phyloP scores from a whole-genome alignment of 805 yeast species.

The Wickerhamiella lipophila region DNA sequence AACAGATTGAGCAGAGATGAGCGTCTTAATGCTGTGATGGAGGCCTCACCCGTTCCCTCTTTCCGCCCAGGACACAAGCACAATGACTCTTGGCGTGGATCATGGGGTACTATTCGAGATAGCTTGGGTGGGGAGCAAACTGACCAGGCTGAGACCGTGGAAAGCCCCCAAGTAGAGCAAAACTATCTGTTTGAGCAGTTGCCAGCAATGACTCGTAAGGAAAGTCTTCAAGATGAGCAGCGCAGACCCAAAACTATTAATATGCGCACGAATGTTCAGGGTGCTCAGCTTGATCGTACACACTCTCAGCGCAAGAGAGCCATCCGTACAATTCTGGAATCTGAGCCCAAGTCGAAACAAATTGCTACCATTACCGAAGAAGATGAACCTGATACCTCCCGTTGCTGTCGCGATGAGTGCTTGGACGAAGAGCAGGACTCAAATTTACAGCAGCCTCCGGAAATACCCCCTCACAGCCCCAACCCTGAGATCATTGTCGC shows the following conservation, averaged over 20 bases:
- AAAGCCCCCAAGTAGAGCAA: neutral
- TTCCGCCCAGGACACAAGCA: slow-evolving; percentile 15
- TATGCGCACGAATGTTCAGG: neutral
- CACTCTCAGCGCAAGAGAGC: slow-evolving; percentile 20
- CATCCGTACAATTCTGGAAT: slow-evolving; percentile 18
- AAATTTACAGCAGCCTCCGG: neutral
- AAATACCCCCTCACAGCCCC: neutral
- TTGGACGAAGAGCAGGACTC: no score
- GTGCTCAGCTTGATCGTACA: slow-evolving; percentile 17
- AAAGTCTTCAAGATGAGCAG: slow-evolving; percentile 26
- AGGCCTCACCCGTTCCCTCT: slow-evolving; percentile 14
- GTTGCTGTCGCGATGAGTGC: no score
- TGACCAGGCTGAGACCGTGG: neutral
- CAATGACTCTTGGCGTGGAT: slow-evolving; percentile 12
- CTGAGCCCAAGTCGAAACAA: slow-evolving; percentile 7
- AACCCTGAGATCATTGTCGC: neutral
- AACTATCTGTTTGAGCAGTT: slow-evolving; percentile 9
- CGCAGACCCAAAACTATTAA: slow-evolving; percentile 22
- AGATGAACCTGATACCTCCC: neutral
- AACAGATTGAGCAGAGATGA: slow-evolving; percentile 14
- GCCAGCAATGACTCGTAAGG: slow-evolving; percentile 23
- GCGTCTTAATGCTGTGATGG: slow-evolving; percentile 19
- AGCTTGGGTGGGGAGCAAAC: neutral
- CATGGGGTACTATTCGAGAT: slow-evolving; percentile 9
- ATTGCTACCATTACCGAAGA: neutral